Base-by-base conservation (phyloP, 306 rosid species). In the Citrullus amarus region DNA sequence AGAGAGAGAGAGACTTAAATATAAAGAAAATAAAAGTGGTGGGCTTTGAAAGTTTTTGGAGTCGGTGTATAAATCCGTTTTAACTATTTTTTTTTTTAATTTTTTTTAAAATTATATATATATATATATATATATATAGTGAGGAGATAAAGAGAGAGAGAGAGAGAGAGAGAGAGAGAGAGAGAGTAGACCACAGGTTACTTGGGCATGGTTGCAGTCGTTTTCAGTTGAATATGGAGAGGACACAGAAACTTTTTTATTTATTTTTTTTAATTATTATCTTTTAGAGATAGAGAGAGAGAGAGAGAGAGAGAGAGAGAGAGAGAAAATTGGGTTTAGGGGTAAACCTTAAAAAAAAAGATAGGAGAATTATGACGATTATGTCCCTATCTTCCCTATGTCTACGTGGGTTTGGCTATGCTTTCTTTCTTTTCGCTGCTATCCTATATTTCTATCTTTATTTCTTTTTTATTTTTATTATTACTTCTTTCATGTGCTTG, bases 121-220 rank as follows among this genome's bases (percentile, higher is more conserved):
- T 22, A 22, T 22, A 22, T 22, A 51, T 51, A 51, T 51, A 12
- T 10, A 46, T 11, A 48, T 53, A 15, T 53, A 6, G 54, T 48
- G 54, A 48, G 9, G 53, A 12, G 15, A 25, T 25, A 25, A 25
- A 53, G 60, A 67, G 77, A 82, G 68, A 61, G 67, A 61, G 16
- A 80, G 93, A 46, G 53, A 48, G 53, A 46, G 17, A 25, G n/a
- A 82, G 68, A 61, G 67, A 61, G 60, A 67, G 77, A 82, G 68
- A 61, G 67, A 61, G 15, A 80, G 93, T 86, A 88, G 88, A 90
- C 87, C 89, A 90, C 84, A 85, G 89, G 85, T 88, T 82, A 89
- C 91, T 89, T 80, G 90, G 82, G 86, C 85, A 86, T 82, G 90
- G 89, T 86, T 82, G 96, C 94, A 86, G 92, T 93, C 94, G 88